Base-by-base conservation (phyloP, 2,329 filamentous ascomycete genomes). In the Cadophora sp. region DNA sequence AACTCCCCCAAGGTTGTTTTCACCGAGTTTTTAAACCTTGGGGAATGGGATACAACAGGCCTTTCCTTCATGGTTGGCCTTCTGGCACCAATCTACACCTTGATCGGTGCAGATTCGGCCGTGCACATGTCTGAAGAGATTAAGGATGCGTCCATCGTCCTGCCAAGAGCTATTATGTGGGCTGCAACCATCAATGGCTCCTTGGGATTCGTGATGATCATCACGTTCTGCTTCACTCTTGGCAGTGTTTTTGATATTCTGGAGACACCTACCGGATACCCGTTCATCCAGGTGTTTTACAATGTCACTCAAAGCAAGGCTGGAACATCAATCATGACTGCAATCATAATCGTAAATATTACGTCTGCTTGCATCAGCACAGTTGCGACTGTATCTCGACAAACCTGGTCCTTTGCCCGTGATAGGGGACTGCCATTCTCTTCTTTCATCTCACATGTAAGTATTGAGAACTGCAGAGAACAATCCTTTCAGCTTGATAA, bases 251-350 rank as follows among this genome's bases (percentile, higher is more conserved):
- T 76, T 2, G 73, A 72, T 50, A 76, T 81, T 0, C 74, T 85
- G 8, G 64, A 73, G 1, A 76, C 79, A 0, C 75, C 78, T 0
- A 83, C 81, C 9, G 80, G 80, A 0, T 84, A 80, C 67, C 81
- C 84, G 3, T 81, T 84, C 75, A 79, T 83, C 71, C 80, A 83
- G 30, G 82, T 87, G 45, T 87, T 88, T 65, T 81, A 80, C 1
- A 81, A 83, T 2, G 82, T 81, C 11, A 80, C 81, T 5, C 81
- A 86, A 76, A 66, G 60, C n/a, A 72, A 75, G 3, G 78, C 76
- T 1, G 83, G 80, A 0, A 80, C 83, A 1, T 82, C 81, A 13
- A 79, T 80, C 13, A 83, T 87, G 80, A 78, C 80, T 0, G 78
- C 80, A 0, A 78, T 84, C 18, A 77, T 84, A 13, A 76, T 79